Base-by-base conservation (phyloP, 2,329 filamentous ascomycete genomes). In the Arthrobotrys megalospora region DNA sequence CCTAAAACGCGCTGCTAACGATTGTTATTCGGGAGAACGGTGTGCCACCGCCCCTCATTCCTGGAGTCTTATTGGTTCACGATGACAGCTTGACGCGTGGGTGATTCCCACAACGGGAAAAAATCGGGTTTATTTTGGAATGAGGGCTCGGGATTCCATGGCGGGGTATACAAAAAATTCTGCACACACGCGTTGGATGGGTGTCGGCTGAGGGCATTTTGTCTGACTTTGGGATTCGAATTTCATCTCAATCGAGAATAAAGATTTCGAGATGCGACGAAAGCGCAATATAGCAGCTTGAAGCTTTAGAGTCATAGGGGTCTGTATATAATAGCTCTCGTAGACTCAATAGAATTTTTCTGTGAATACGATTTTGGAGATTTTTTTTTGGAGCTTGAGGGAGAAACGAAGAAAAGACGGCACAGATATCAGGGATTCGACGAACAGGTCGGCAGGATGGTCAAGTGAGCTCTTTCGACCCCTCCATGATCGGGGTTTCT, bases 401-500 rank as follows among this genome's bases (percentile, higher is more conserved):
- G 28, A 36, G 32, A 36, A 43, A 55, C 47, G 45, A 43, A 6
- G 53, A 28, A 55, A 58, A 14, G 63, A 68, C 60, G 70, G 62
- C 55, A 75, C 41, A 16, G 10, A 34, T 16, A 50, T 45, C 43
- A 38, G 43, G 60, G 69, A 28, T 55, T 34, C 21, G 47, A 45
- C 32, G 53, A 43, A 34, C 19, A 28, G 45, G 34, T 32, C 47
- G 55, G 47, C 47, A 63, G 43, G 67, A 63, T 71, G 68, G 55
- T 64, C 68, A 75, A 75, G 70, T 75, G 70, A 75, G 70, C 70
- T 75, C 70, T 75, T 55, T 53, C 34, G 53, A 75, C 70, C 70
- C 70, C 70, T 75, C 69, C 70, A 75, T 63, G 28, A 58, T 50
- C 34, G 32, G 41, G 11, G 55, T 47, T 36, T n/a, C 10, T 11